Percentiles rank a stretch among this genome's conserved stretches.
Conservation (phyloP, 306 rosid genomes). For the Ammopiptanthus mongolicus region DNA sequence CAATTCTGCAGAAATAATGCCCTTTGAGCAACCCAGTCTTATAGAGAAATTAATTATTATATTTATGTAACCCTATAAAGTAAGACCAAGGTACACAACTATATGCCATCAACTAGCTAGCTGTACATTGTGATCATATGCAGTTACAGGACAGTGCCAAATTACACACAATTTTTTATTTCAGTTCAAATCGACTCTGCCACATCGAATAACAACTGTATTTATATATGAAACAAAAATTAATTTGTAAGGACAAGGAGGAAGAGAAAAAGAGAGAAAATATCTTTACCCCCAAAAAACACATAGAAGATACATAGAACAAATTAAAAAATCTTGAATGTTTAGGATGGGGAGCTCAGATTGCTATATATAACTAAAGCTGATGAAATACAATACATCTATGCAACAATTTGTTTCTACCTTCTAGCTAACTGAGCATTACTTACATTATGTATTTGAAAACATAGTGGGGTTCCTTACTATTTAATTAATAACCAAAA, state of each 20-base stretch:
- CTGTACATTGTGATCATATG: neutral
- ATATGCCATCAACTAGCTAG: neutral
- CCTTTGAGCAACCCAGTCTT: slow-evolving; percentile 14
- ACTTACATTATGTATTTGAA: neutral
- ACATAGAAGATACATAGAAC: neutral
- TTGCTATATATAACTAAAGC: neutral
- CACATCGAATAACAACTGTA: neutral
- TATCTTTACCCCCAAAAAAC: neutral
- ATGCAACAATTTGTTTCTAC: neutral
- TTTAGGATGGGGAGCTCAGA: neutral
- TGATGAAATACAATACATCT: neutral
- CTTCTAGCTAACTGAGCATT: neutral
- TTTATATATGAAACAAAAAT: neutral
- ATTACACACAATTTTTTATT: neutral
- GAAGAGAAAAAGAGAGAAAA: neutral
- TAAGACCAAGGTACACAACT: neutral
- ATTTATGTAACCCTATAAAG: slow-evolving; percentile 7
- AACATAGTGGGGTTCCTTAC: slow-evolving; percentile 8
- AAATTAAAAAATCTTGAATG: neutral
- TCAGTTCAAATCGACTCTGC: neutral
- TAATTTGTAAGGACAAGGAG: neutral
- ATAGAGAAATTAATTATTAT: neutral
- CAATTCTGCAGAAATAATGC: neutral
- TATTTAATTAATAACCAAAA: neutral
- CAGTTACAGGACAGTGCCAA: neutral